These are phyloP conservation scores for Naegleria gruberi DNA, from an alignment of 208 protist genomes.

Conservation along the genomic window DNA sequence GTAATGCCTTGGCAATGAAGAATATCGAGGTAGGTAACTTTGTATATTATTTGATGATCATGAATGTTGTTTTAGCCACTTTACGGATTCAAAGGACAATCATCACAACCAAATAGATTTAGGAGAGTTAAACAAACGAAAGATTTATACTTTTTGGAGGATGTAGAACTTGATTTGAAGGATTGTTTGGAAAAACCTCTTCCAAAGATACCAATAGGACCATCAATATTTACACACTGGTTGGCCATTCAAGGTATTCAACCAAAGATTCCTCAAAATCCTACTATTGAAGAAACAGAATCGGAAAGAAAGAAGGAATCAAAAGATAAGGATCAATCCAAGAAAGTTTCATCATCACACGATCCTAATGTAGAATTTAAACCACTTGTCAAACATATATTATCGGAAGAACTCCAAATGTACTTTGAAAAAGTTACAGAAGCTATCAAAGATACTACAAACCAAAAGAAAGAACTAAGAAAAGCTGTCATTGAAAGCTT, in stretches of 20 bases:
- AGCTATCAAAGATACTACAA: background rate
- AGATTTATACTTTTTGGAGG: slow-evolving; percentile 18
- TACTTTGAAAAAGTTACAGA: slow-evolving; percentile 21
- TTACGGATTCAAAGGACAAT: background rate
- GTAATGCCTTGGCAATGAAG: background rate
- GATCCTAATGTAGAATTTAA: slow-evolving; percentile 3
- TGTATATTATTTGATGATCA: background rate
- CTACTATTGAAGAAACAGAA: background rate
- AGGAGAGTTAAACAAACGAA: background rate
- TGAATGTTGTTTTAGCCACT: background rate
- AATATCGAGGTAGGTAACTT: background rate
- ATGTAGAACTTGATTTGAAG: background rate
- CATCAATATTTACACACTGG: slow-evolving; percentile 4
- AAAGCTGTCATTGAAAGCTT: background rate
- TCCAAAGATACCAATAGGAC: slow-evolving; percentile 1
- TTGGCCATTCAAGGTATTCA: slow-evolving; percentile 19
- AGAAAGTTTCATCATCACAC: background rate
- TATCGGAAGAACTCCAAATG: slow-evolving; percentile 1
- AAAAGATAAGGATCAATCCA: background rate
- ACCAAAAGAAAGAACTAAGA: background rate
- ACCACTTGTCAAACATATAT: slow-evolving; percentile 10
- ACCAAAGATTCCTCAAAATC: slow-evolving; percentile 20
- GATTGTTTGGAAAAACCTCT: background rate
- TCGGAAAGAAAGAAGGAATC: background rate
- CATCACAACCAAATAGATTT: background rate